phyloP scores from a whole-genome alignment of 495 filamentous ascomycete genomes.

The Penicillium lividum region DNA sequence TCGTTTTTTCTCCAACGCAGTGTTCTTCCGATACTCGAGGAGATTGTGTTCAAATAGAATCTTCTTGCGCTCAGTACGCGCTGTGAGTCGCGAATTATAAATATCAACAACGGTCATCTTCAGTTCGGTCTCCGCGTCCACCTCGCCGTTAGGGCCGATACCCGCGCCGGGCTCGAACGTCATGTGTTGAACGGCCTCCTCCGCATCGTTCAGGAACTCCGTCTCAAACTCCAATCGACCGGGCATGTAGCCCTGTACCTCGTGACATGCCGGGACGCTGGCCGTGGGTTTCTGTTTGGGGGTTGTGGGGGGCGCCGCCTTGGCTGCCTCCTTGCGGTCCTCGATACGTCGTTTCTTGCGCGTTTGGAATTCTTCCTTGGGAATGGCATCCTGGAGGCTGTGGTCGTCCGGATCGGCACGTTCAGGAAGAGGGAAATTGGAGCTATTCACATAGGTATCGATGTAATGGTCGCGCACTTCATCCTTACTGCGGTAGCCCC shows the following conservation, averaged over 20 bases:
- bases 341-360: conserved; percentile 95
- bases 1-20: conserved; percentile 84
- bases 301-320: conserved; percentile 76
- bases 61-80: conserved; percentile 92
- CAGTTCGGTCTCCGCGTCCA: conserved; percentile 92
- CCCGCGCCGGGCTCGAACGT: conserved; percentile 96
- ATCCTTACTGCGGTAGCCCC: conserved; percentile 89
- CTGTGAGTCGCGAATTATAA: conserved; percentile 90
- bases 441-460: conserved; percentile 79
- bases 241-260: conserved; percentile 98
- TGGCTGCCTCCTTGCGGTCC: conserved; percentile 82
- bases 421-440: conserved; percentile 81
- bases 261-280: conserved; percentile 90
- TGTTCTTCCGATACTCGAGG: conserved; percentile 89
- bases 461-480: conserved; percentile 94
- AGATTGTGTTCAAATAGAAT: conserved; percentile 94
- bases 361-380: conserved; percentile 89
- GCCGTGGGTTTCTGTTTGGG: conserved; percentile 96
- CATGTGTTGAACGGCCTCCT: conserved; percentile 97
- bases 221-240: conserved; percentile 97
- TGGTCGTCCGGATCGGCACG: conserved; percentile 79
- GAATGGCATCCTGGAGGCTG: conserved; percentile 71
- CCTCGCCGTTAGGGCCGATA: conserved; percentile 78
- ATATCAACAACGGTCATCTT: conserved; percentile 99
- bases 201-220: conserved; percentile 95